Percentiles rank a stretch among this genome's conserved stretches.
phyloP scores from a whole-genome alignment of 768 basidiomycete genomes.

The Suillus hirtellus region DNA sequence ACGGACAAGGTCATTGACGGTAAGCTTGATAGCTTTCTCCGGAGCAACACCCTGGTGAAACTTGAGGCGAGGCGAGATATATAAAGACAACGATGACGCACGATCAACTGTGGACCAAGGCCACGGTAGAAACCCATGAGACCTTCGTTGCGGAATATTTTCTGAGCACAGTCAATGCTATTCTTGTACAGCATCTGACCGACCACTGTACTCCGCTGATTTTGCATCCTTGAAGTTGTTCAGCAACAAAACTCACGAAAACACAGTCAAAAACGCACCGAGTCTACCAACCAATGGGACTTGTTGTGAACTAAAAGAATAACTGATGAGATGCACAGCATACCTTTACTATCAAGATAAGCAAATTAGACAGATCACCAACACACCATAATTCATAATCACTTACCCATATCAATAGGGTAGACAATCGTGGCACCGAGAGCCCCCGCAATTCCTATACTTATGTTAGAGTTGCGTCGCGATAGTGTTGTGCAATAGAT shows the following conservation, averaged over 20 bases:
- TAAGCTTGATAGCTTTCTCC: slow-evolving; percentile 97
- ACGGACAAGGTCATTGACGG: slow-evolving; percentile 91
- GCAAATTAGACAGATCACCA: slow-evolving; percentile 13
- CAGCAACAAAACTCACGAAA: slow-evolving; percentile 11
- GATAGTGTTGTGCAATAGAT: neutral
- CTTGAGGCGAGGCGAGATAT: slow-evolving; percentile 14
- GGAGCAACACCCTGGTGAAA: slow-evolving; percentile 81
- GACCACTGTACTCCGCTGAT: slow-evolving; percentile 94
- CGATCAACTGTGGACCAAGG: slow-evolving; percentile 90
- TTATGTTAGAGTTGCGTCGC: slow-evolving; percentile 18
- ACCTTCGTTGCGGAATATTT: slow-evolving; percentile 95
- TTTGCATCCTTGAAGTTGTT: slow-evolving; percentile 74
- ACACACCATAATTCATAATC: slow-evolving; percentile 4
- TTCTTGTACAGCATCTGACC: slow-evolving; percentile 98
- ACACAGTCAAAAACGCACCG: slow-evolving; percentile 42
- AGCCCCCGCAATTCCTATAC: slow-evolving; percentile 82
- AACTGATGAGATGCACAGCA: slow-evolving; percentile 21
- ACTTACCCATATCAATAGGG: slow-evolving; percentile 89
- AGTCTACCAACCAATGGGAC: slow-evolving; percentile 42
- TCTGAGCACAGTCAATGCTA: slow-evolving; percentile 89
- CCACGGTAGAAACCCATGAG: slow-evolving; percentile 96
- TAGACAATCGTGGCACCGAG: slow-evolving; percentile 98
- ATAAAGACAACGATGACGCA: slow-evolving; percentile 32
- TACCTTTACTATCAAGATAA: slow-evolving; percentile 65
- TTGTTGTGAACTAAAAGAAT: neutral